These are phyloP conservation scores for Cucumis sativus DNA, from an alignment of 306 rosid species.

Conservation along the genomic window DNA sequence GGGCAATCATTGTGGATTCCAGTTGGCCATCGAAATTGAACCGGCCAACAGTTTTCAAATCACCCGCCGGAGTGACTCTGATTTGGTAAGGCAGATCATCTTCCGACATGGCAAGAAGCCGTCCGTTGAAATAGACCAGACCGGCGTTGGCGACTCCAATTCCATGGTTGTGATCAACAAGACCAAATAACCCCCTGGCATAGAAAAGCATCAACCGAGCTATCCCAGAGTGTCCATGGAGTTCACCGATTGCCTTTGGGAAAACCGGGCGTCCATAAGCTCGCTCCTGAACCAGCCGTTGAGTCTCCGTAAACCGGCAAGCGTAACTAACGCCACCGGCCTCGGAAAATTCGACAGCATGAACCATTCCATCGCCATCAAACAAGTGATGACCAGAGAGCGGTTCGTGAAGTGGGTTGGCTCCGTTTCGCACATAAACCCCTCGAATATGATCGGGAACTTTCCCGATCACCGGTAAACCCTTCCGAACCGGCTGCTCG, in stretches of 20 bases:
- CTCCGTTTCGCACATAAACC: conserved; percentile 81
- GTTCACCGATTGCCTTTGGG: conserved; percentile 93
- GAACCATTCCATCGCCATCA: conserved; percentile 99
- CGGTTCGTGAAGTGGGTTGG: conserved; percentile 78
- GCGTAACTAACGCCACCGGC: conserved; percentile 47
- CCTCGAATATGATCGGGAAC: conserved; percentile 73
- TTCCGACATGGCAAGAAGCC: conserved; percentile 68
- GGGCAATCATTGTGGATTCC: conserved; percentile 76
- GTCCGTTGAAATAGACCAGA: conserved; percentile 57
- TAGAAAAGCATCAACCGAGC: conserved; percentile 70
- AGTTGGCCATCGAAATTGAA: conserved; percentile 52
- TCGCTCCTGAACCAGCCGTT: conserved; percentile 55
- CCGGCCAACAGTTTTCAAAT: conserved; percentile 60
- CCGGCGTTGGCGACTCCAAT: conserved; percentile 98
- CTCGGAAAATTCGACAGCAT: conserved; percentile 47
- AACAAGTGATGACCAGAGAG: conserved; percentile 87
- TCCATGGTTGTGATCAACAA: conserved; percentile 59
- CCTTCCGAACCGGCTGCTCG: conserved; percentile 34
- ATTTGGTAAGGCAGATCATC: conserved; percentile 80
- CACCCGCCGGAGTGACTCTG: conserved; percentile 41
- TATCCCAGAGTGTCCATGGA: conserved; percentile 92
- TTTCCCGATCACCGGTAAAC: conserved; percentile 38
- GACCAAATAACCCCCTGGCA: conserved; percentile 45
- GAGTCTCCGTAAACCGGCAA: conserved; percentile 77
- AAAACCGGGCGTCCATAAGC: conserved; percentile 61